A percentile compares a stretch with the other conserved stretches of the same genome.
Conservation (phyloP, 139 green algal genomes). For the Pedinophyceae sp. region DNA sequence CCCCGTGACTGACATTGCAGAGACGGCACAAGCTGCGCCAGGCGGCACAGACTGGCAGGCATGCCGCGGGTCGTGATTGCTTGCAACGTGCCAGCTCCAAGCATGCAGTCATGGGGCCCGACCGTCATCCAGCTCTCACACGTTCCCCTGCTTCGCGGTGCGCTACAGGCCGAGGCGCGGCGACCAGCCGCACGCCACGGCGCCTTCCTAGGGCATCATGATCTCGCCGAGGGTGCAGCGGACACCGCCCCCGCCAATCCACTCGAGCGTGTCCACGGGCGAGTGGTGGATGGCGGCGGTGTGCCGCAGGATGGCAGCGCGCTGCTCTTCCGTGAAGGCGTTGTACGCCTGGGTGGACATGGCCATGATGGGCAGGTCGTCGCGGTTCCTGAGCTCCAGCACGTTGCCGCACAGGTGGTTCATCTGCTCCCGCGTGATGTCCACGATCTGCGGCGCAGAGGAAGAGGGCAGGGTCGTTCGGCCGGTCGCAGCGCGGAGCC, state of each 20-base stretch:
- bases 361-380: slow-evolving; percentile 67
- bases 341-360: slow-evolving; percentile 72
- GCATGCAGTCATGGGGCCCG: too few relatives aligned
- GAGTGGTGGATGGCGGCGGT: slow-evolving; percentile 62
- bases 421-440: slow-evolving; percentile 80
- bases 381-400: slow-evolving; percentile 69
- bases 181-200: too few relatives aligned
- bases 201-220: too few relatives aligned
- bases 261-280: slow-evolving; percentile 80
- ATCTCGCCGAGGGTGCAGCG: slow-evolving; percentile 80
- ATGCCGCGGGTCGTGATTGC: too few relatives aligned
- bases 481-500: background rate
- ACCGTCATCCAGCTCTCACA: too few relatives aligned
- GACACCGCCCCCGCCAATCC: slow-evolving; percentile 77
- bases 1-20: too few relatives aligned
- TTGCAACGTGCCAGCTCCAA: too few relatives aligned
- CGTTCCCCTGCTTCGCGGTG: too few relatives aligned
- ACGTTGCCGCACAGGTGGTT: slow-evolving; percentile 77
- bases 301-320: slow-evolving; percentile 35
- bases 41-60: too few relatives aligned
- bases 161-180: too few relatives aligned
- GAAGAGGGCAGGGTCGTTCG: background rate
- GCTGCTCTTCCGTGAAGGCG: slow-evolving; percentile 71
- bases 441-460: slow-evolving; percentile 49
- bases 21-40: too few relatives aligned